phyloP scores from a whole-genome alignment of 192 early-diverging fungal genomes.

The Obelidium mucronatum region DNA sequence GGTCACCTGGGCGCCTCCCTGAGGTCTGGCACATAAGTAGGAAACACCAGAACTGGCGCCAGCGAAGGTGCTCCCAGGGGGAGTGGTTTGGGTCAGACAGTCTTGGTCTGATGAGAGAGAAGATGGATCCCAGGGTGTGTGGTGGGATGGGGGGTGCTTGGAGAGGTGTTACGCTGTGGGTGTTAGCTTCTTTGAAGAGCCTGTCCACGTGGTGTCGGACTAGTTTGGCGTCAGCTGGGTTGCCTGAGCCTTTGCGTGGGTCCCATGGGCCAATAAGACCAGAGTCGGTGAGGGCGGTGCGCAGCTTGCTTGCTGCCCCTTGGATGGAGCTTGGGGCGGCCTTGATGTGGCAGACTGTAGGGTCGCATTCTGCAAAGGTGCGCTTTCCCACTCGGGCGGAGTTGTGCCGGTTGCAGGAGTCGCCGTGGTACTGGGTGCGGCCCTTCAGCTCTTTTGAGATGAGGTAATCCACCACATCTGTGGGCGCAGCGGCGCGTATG shows the following conservation, averaged over 20 bases:
- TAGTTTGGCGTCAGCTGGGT: neutral
- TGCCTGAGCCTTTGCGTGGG: neutral
- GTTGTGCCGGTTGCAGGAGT: neutral
- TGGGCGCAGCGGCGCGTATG: neutral
- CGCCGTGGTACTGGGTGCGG: neutral
- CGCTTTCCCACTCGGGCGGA: neutral
- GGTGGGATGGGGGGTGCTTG: neutral
- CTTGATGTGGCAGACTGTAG: neutral
- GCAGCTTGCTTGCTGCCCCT: neutral
- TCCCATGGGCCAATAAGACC: neutral
- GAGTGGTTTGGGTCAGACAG: neutral
- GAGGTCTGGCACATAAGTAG: neutral
- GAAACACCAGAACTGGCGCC: slow-evolving; percentile 11
- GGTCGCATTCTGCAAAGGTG: neutral
- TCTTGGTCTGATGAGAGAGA: neutral
- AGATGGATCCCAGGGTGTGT: neutral
- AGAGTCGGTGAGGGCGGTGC: neutral
- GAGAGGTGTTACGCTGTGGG: neutral
- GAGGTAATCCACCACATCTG: slow-evolving; percentile 1
- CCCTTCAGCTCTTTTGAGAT: neutral
- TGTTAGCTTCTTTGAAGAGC: neutral
- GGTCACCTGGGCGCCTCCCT: neutral
- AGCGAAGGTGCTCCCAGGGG: neutral
- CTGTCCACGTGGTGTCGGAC: neutral
- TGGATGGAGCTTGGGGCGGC: neutral